Evolutionary conservation across 768 basidiomycete species (phyloP).

Genomic region (Amanita brunnescens): DNA sequence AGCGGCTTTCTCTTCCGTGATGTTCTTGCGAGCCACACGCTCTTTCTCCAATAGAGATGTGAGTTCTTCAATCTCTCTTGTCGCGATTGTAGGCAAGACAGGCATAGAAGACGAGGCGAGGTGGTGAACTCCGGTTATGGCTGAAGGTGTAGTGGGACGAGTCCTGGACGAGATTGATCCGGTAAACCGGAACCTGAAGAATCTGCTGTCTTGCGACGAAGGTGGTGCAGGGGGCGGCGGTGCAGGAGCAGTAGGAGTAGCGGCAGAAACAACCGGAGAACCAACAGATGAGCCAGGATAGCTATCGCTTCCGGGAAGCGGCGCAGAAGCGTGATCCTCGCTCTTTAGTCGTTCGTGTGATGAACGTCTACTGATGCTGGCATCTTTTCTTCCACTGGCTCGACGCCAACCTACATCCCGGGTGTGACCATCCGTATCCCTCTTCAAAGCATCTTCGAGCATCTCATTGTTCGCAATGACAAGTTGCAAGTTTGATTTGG

Average conservation of each 20-base stretch:
- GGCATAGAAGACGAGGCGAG: slow-evolving; percentile 36
- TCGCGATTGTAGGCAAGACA: slow-evolving; percentile 19
- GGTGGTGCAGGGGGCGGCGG: slow-evolving; percentile 21
- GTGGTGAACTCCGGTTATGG: slow-evolving; percentile 17
- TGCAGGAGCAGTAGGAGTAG: slow-evolving; percentile 19
- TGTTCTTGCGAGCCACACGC: slow-evolving; percentile 41
- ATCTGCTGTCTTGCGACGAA: slow-evolving; percentile 40
- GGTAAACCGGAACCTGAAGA: slow-evolving; percentile 70
- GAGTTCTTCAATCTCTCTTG: slow-evolving; percentile 38
- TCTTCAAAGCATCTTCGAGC: slow-evolving; percentile 81
- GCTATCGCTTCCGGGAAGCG: neutral
- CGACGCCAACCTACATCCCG: slow-evolving; percentile 76
- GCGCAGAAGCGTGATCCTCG: slow-evolving; percentile 11
- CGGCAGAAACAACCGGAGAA: slow-evolving; percentile 10
- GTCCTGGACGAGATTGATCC: slow-evolving; percentile 18
- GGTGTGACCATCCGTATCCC: slow-evolving; percentile 40
- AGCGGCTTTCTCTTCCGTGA: slow-evolving; percentile 47
- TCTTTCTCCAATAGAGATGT: slow-evolving; percentile 48
- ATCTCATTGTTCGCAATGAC: slow-evolving; percentile 92
- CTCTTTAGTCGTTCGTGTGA: slow-evolving; percentile 21
- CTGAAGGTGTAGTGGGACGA: slow-evolving; percentile 26
- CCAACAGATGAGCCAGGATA: slow-evolving; percentile 10
- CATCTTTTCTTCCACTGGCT: slow-evolving; percentile 35
- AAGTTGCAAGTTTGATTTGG: slow-evolving; percentile 83
- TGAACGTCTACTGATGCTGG: slow-evolving; percentile 13